Conservation (phyloP, 805 yeast species). For the Saturnispora diversa region DNA sequence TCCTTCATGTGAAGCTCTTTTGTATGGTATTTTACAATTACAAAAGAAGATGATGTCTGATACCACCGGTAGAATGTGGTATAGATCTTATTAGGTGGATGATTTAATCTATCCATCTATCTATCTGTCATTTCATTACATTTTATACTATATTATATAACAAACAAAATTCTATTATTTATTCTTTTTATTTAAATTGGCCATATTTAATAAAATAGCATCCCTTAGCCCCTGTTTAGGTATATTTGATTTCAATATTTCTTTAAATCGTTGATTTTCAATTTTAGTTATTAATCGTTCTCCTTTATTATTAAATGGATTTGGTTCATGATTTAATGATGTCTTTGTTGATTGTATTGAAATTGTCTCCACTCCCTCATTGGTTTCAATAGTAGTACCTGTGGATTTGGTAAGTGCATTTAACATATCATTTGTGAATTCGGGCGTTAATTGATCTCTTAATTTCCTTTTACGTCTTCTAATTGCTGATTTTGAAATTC, state of each 20-base stretch:
- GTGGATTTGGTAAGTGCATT: slow-evolving; percentile 39
- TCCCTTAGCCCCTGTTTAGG: slow-evolving; percentile 52
- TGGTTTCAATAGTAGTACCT: slow-evolving; percentile 13
- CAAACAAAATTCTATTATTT: slow-evolving; percentile 1
- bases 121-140: slow-evolving; percentile 1
- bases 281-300: slow-evolving; percentile 41
- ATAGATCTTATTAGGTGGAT: slow-evolving; percentile 46
- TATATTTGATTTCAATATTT: slow-evolving; percentile 44
- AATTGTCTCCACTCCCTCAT: slow-evolving; percentile 13
- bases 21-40: slow-evolving; percentile 83
- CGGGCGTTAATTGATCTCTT: slow-evolving; percentile 57
- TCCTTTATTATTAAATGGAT: slow-evolving; percentile 33
- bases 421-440: slow-evolving; percentile 53
- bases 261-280: slow-evolving; percentile 45
- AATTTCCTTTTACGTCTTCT: slow-evolving; percentile 57
- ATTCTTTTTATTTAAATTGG: slow-evolving; percentile 11
- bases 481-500: slow-evolving; percentile 57
- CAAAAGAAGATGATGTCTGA: slow-evolving; percentile 86
- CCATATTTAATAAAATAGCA: slow-evolving; percentile 36
- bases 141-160: slow-evolving; percentile 2
- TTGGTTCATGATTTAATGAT: slow-evolving; percentile 32
- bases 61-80: slow-evolving; percentile 79
- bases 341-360: slow-evolving; percentile 25
- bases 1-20: slow-evolving; percentile 82
- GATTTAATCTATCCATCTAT: slow-evolving; percentile 5